phyloP scores from a whole-genome alignment of 495 filamentous ascomycete species.

The Parachaetomium inaequale region DNA sequence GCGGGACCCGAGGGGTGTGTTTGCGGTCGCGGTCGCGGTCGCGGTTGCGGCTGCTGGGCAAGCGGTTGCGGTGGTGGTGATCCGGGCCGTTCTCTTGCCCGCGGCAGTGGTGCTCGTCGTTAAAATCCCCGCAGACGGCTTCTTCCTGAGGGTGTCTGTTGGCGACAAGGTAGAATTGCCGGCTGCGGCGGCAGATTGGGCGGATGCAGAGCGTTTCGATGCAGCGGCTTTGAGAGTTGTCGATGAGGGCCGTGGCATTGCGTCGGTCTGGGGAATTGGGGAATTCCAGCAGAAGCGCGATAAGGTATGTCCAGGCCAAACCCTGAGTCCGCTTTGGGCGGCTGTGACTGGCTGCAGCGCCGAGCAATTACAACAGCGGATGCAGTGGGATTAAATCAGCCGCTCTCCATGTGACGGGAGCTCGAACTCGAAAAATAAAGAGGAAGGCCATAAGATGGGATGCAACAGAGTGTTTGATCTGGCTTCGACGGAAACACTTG shows the following conservation, averaged over 20 bases:
- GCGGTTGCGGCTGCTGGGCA: conserved; percentile 13
- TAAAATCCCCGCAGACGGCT: conserved; percentile 33
- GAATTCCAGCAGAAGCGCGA: neutral
- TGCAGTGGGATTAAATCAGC: conserved; percentile 13
- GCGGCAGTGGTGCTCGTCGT: conserved; percentile 28
- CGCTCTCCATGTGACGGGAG: neutral
- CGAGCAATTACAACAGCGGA: conserved; percentile 7
- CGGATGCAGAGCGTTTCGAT: conserved; percentile 7
- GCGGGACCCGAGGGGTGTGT: conserved; percentile 15
- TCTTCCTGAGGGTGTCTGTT: conserved; percentile 16
- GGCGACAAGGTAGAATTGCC: conserved; percentile 2
- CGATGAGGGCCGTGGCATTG: conserved; percentile 14
- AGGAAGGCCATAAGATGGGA: neutral
- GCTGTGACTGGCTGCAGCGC: conserved; percentile 31
- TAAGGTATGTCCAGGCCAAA: conserved; percentile 22
- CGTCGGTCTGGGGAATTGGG: conserved; percentile 6
- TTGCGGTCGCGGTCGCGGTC: conserved; percentile 3
- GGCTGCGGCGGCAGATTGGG: conserved; percentile 1
- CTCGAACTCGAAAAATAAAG: neutral
- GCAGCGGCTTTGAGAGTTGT: neutral
- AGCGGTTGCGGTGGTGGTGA: conserved; percentile 26
- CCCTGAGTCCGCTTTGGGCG: conserved; percentile 32
- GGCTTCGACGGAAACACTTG: neutral
- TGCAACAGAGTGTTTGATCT: neutral
- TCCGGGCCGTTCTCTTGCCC: conserved; percentile 30